Evolutionary conservation across 179 eudicot species (phyloP).

Genomic region (Actinidia chinensis): DNA sequence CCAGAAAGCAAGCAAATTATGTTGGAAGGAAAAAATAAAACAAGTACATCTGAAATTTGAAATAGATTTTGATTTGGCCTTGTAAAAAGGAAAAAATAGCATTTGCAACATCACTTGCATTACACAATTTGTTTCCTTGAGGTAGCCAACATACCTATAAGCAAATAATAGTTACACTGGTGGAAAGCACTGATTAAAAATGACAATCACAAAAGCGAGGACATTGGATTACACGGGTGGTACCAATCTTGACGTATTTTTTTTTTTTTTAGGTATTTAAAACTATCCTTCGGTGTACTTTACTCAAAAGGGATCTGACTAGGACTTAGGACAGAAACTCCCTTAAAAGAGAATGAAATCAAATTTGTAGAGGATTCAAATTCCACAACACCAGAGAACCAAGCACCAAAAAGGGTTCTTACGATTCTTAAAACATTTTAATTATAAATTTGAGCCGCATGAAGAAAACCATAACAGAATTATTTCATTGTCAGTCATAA

Average conservation of each 20-base stretch:
- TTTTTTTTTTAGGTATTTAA: background rate
- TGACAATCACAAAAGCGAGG: background rate
- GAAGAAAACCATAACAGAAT: background rate
- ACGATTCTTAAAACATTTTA: background rate
- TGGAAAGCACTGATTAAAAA: background rate
- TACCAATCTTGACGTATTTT: background rate
- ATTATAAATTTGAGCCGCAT: background rate
- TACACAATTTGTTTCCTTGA: constrained; percentile 88
- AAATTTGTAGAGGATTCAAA: background rate
- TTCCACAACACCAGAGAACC: background rate
- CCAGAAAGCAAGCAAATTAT: background rate
- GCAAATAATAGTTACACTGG: constrained; percentile 1
- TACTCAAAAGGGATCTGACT: background rate
- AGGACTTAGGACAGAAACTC: background rate
- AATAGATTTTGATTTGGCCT: background rate
- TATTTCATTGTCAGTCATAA: background rate
- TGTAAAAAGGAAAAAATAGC: background rate
- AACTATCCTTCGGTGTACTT: background rate
- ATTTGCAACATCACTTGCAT: constrained; percentile 58
- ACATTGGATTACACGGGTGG: background rate
- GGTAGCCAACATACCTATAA: constrained; percentile 77
- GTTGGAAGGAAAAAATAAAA: background rate
- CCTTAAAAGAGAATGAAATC: too few species aligned
- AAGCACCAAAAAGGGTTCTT: constrained; percentile 1
- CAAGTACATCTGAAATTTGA: background rate